Evolutionary conservation across 139 green algal genomes (phyloP), one percentile per base, ranked within the genome.

Genomic region (Mesostigma viride): DNA sequence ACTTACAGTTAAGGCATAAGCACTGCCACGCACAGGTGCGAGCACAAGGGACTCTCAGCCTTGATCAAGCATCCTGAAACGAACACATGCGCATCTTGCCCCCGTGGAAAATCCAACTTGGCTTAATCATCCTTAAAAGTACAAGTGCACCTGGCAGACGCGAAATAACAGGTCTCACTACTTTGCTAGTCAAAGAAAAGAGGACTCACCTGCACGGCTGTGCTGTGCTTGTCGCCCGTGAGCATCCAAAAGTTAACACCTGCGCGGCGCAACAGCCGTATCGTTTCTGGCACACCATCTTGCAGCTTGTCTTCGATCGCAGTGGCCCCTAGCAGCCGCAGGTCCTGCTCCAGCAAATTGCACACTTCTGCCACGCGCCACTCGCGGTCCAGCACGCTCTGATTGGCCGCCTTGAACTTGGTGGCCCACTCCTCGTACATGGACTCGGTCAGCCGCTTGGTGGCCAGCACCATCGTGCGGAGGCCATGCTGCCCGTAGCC

Each of bases 141-240:
- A n/a, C n/a, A n/a, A n/a, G n/a, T n/a, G n/a, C n/a, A n/a, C n/a
- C n/a, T n/a, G n/a, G n/a, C n/a, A n/a, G n/a, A n/a, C n/a, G n/a
- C n/a, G n/a, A n/a, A n/a, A n/a, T n/a, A n/a, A n/a, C n/a, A n/a
- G n/a, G n/a, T n/a, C n/a, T n/a, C n/a, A n/a, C n/a, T n/a, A n/a
- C n/a, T n/a, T n/a, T n/a, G n/a, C n/a, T n/a, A n/a, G n/a, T n/a
- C n/a, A n/a, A n/a, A n/a, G n/a, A n/a, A n/a, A n/a, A n/a, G n/a
- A n/a, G n/a, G n/a, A n/a, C n/a, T 71, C 36, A 79, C 58, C 20
- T 76, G 35, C 28, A 79, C 31, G 22, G 72, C 72, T 3, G 72
- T 79, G 17, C 48, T 73, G 22, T 45, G 33, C 72, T 87, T 87
- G 76, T 89, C 82, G 65, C 72, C 70, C 24, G 74, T 80, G 8